A percentile compares a stretch with the other conserved stretches of the same genome.
Evolutionary conservation across 768 basidiomycete genomes (phyloP).

Genomic region (Naganishia vishniacii): DNA sequence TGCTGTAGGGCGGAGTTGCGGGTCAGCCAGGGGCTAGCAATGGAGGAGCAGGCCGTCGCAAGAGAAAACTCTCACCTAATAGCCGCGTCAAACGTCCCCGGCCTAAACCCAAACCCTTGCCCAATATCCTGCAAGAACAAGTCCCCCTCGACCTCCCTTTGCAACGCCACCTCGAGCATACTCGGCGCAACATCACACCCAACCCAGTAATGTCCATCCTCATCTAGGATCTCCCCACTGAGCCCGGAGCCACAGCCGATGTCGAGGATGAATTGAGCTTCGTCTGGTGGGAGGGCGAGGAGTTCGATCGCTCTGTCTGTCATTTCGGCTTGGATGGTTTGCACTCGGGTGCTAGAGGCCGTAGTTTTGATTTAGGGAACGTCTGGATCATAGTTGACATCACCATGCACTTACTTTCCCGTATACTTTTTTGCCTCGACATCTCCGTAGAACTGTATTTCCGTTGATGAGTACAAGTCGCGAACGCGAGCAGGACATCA

Average conservation of each 20-base stretch:
- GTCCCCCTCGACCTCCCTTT: conserved; percentile 92
- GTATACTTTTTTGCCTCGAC: conserved; percentile 94
- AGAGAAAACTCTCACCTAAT: conserved; percentile 90
- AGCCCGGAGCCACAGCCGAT: conserved; percentile 97
- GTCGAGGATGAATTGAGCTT: conserved; percentile 81
- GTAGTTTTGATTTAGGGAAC: neutral
- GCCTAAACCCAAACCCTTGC: conserved; percentile 93
- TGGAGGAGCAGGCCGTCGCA: no score
- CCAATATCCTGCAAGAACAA: conserved; percentile 95
- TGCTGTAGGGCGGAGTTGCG: conserved; percentile 53
- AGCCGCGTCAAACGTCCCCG: conserved; percentile 94
- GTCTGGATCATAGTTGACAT: neutral
- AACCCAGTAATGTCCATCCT: conserved; percentile 86
- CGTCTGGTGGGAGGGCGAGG: conserved; percentile 69
- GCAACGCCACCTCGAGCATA: conserved; percentile 96
- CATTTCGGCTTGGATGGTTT: conserved; percentile 96
- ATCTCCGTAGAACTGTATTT: conserved; percentile 94
- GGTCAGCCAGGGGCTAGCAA: no score
- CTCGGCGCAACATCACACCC: conserved; percentile 92
- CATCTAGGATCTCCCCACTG: conserved; percentile 91
- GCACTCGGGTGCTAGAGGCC: conserved; percentile 72
- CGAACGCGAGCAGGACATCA: conserved; percentile 3
- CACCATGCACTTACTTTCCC: conserved; percentile 61
- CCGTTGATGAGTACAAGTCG: conserved; percentile 16
- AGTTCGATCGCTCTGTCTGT: conserved; percentile 91